Percentiles rank a stretch among this genome's conserved stretches.
phyloP scores from a whole-genome alignment of 257 asterid species.

The Lantana camara region DNA sequence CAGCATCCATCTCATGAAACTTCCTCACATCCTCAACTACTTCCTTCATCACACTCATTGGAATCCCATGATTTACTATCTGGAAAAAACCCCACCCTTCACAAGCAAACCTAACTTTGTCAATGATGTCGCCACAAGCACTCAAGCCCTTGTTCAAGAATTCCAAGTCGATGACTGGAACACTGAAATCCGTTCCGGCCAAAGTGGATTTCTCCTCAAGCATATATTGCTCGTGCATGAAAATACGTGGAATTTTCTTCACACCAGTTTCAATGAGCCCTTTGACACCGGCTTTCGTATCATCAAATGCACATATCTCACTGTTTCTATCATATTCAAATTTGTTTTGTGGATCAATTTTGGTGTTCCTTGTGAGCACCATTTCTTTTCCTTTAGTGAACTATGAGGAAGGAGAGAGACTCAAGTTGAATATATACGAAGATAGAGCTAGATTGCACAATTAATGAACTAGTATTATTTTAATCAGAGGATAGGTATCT shows the following conservation, averaged over 20 bases:
- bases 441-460: too few species aligned
- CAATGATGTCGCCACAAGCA: conserved; percentile 9
- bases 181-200: background rate
- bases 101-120: conserved; percentile 29
- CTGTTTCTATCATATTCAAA: background rate
- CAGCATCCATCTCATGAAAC: conserved; percentile 38
- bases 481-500: background rate
- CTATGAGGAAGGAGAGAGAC: background rate
- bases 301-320: conserved; percentile 19
- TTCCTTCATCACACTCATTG: conserved; percentile 7
- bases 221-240: conserved; percentile 13
- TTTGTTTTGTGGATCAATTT: background rate
- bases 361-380: background rate
- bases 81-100: conserved; percentile 41
- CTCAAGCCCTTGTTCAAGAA: background rate
- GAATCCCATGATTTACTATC: conserved; percentile 42
- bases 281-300: conserved; percentile 26
- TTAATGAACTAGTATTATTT: background rate
- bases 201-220: background rate
- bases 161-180: conserved; percentile 40
- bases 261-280: conserved; percentile 25
- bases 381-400: background rate
- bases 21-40: conserved; percentile 23
- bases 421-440: background rate
- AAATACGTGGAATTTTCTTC: conserved; percentile 19